These are phyloP conservation scores for Eucalyptus globulus DNA, from an alignment of 345 rosid species.

Conservation along the genomic window DNA sequence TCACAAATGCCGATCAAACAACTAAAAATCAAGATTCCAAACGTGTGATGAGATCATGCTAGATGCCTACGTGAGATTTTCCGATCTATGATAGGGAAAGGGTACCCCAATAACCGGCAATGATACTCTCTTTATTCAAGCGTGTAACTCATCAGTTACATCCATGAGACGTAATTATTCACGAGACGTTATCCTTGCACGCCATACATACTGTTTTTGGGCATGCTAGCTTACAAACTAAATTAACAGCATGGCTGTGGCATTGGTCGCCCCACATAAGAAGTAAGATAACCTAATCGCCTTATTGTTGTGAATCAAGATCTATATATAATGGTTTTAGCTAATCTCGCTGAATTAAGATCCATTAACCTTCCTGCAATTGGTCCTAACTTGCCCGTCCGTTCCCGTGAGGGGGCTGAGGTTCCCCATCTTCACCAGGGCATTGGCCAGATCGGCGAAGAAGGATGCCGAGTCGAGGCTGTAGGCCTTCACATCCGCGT, in stretches of 20 bases:
- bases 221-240: not conserved
- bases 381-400: conserved; percentile 21
- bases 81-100: not conserved
- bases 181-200: not conserved
- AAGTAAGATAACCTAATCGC: not conserved
- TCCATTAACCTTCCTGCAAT: conserved; percentile 15
- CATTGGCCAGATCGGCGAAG: conserved; percentile 11
- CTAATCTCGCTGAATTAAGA: not conserved
- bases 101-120: not conserved
- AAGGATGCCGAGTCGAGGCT: conserved; percentile 2
- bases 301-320: not conserved
- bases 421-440: conserved; percentile 31
- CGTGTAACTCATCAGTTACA: not conserved
- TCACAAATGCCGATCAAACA: not conserved
- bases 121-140: not conserved
- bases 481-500: conserved; percentile 5
- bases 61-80: not conserved
- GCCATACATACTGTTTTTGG: not conserved
- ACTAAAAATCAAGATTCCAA: not conserved
- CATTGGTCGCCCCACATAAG: not conserved
- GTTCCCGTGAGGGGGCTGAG: conserved; percentile 19
- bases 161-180: not conserved
- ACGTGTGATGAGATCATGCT: not conserved
- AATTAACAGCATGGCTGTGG: not conserved
- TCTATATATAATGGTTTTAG: not conserved